These are phyloP conservation scores for Rosa persica DNA, from an alignment of 306 rosid genomes.

Conservation along the genomic window DNA sequence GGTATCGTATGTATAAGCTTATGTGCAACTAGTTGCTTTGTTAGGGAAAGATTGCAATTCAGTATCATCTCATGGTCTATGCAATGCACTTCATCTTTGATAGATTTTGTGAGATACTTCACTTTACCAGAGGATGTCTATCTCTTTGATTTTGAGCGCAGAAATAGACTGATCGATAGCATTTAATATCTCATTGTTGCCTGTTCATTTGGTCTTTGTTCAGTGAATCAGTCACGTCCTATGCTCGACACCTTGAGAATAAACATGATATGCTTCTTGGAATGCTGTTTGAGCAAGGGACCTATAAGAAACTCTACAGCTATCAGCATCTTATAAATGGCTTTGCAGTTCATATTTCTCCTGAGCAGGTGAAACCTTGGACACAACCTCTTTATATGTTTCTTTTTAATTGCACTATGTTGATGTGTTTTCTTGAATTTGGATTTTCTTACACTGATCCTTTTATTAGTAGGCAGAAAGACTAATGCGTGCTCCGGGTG, in stretches of 20 bases:
- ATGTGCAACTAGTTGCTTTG: neutral
- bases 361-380: conserved; percentile 82
- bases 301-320: conserved; percentile 83
- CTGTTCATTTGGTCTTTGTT: conserved; percentile 29
- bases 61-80: neutral
- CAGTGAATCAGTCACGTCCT: conserved; percentile 81
- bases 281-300: conserved; percentile 75
- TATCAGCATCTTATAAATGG: conserved; percentile 97
- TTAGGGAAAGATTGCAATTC: neutral
- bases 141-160: neutral
- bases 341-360: conserved; percentile 87
- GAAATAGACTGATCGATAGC: conserved; percentile 5
- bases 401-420: conserved; percentile 13
- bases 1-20: neutral
- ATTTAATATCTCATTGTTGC: conserved; percentile 12
- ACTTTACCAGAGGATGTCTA: neutral
- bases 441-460: conserved; percentile 38
- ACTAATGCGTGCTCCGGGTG: conserved; percentile 80
- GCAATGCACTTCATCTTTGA: neutral
- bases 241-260: conserved; percentile 84
- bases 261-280: conserved; percentile 95
- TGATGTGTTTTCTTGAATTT: conserved; percentile 31
- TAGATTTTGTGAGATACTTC: neutral
- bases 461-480: conserved; percentile 94
- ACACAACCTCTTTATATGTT: conserved; percentile 26